Evolutionary conservation across 1,284 basidiomycete species (phyloP).

Genomic region (Thecaphora thlaspeos): DNA sequence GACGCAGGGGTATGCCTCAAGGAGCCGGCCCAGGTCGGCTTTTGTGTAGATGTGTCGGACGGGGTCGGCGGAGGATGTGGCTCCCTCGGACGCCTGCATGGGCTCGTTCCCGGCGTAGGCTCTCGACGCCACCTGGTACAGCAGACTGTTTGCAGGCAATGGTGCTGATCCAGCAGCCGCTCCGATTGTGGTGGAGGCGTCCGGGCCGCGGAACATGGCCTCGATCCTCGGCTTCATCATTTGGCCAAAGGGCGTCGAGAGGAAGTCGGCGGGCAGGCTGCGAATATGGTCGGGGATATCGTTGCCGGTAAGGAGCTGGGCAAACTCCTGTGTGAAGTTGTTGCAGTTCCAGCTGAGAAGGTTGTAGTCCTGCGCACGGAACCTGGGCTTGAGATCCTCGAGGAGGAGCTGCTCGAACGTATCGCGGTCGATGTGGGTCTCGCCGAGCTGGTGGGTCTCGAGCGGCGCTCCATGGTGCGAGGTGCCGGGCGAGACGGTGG

Average conservation of each 20-base stretch:
- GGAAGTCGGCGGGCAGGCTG: constrained; percentile 71
- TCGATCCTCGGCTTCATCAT: constrained; percentile 83
- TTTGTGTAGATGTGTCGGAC: constrained; percentile 16
- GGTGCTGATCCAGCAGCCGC: neutral
- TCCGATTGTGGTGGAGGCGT: neutral
- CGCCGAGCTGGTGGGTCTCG: constrained; percentile 75
- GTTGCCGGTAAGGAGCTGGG: constrained; percentile 51
- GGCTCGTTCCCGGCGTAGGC: constrained; percentile 59
- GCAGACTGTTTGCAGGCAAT: constrained; percentile 5
- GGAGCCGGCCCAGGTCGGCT: constrained; percentile 35
- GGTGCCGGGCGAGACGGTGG: constrained; percentile 60
- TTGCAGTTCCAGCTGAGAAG: constrained; percentile 66
- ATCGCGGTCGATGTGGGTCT: constrained; percentile 76
- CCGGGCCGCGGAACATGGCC: constrained; percentile 35
- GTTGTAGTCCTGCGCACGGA: constrained; percentile 75
- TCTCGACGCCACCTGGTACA: constrained; percentile 63
- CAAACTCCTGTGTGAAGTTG: constrained; percentile 73
- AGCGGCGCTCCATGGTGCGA: constrained; percentile 70
- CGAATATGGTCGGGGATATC: constrained; percentile 53
- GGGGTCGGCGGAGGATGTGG: constrained; percentile 65
- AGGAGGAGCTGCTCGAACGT: constrained; percentile 77
- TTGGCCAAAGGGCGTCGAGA: constrained; percentile 85
- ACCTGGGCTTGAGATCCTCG: constrained; percentile 70
- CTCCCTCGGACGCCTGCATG: constrained; percentile 38
- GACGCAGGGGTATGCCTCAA: constrained; percentile 61